A percentile compares a stretch with the other conserved stretches of the same genome.
phyloP scores from a whole-genome alignment of 257 asterid species.

The Nicotiana paniculata region DNA sequence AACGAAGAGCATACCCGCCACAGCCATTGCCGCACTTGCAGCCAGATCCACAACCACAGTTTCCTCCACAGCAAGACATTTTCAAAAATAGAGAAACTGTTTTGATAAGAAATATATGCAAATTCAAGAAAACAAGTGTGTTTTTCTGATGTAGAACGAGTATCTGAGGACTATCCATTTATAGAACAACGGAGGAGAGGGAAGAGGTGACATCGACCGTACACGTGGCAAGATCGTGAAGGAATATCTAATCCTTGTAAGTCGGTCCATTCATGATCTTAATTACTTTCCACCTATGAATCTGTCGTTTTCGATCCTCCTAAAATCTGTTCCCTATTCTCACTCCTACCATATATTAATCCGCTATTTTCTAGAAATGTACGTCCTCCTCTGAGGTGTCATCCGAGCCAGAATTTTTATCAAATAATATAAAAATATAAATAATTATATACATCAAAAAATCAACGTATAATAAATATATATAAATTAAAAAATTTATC shows the following conservation, averaged over 20 bases:
- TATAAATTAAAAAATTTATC: too few species aligned
- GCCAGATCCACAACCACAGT: constrained; percentile 59
- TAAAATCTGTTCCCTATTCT: background rate
- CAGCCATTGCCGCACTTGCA: constrained; percentile 73
- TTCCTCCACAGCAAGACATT: constrained; percentile 73
- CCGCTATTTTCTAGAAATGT: background rate
- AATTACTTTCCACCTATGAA: constrained; percentile 12
- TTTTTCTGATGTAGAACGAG: background rate
- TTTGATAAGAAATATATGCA: background rate
- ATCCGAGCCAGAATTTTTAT: too few species aligned
- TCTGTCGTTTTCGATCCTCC: constrained; percentile 12
- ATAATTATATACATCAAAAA: too few species aligned
- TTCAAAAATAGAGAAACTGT: background rate
- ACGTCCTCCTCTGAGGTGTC: background rate
- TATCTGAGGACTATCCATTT: background rate
- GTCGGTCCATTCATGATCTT: constrained; percentile 13
- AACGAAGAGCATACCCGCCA: constrained; percentile 33
- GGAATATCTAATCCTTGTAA: constrained; percentile 13
- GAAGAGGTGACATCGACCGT: constrained; percentile 18
- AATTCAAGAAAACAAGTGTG: background rate
- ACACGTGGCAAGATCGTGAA: constrained; percentile 42
- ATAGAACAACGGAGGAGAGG: constrained; percentile 20
- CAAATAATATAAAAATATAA: too few species aligned
- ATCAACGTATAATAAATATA: too few species aligned
- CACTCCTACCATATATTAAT: background rate